These are phyloP conservation scores for Citrus sp. DNA, from an alignment of 345 rosid species.

Conservation along the genomic window DNA sequence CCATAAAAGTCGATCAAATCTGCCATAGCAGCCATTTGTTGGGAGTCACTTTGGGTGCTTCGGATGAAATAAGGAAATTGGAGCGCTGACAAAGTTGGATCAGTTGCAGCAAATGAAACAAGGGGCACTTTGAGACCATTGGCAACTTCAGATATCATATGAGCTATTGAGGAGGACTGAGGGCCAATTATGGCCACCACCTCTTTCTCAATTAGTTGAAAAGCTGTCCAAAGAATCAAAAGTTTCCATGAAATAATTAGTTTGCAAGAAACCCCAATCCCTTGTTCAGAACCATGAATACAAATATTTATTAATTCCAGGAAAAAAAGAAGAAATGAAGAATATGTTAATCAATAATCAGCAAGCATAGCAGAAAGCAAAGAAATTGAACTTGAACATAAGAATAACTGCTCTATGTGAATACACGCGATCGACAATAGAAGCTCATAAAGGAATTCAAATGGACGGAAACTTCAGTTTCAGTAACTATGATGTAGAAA, in stretches of 20 bases:
- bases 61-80: conserved; percentile 79
- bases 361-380: neutral
- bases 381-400: neutral
- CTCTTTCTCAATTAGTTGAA: conserved; percentile 56
- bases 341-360: neutral
- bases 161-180: conserved; percentile 75
- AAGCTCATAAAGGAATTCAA: neutral
- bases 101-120: conserved; percentile 83
- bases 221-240: conserved; percentile 43
- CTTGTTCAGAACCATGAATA: neutral
- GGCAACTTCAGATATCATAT: conserved; percentile 53
- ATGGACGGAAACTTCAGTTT: neutral
- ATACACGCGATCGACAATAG: neutral
- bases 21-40: conserved; percentile 82
- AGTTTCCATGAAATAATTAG: neutral
- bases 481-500: neutral
- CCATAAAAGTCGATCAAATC: conserved; percentile 54
- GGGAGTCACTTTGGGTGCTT: conserved; percentile 63
- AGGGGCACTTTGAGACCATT: conserved; percentile 73
- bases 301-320: neutral
- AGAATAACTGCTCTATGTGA: neutral
- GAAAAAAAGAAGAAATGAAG: neutral
- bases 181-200: conserved; percentile 80
- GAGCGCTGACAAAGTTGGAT: conserved; percentile 81
- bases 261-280: neutral